A percentile compares a stretch with the other conserved stretches of the same genome.
phyloP scores from a whole-genome alignment of 257 asterid species.

The Solanum bulbocastanum region DNA sequence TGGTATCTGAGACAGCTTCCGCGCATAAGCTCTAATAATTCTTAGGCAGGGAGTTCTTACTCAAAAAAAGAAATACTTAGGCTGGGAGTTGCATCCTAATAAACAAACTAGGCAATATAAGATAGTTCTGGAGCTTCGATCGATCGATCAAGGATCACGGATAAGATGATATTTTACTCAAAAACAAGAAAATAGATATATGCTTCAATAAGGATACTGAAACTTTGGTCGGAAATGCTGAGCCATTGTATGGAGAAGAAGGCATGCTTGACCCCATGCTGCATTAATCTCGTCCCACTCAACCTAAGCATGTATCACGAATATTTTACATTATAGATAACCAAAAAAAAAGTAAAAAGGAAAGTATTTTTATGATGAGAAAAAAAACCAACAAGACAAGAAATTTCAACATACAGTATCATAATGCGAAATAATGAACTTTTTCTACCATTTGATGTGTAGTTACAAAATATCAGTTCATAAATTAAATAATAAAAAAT shows the following conservation, averaged over 20 bases:
- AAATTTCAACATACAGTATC: not conserved
- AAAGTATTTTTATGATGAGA: not conserved
- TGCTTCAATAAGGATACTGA: conserved; percentile 48
- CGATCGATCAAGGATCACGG: not conserved
- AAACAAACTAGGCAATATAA: not conserved
- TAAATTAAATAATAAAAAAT: not conserved
- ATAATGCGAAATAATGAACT: not conserved
- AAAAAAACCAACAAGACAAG: not conserved
- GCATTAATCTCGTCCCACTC: conserved; percentile 99
- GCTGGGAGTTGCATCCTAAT: not conserved
- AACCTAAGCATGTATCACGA: conserved; percentile 37
- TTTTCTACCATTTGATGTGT: not conserved
- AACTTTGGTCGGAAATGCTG: conserved; percentile 91
- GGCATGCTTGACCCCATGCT: conserved; percentile 99
- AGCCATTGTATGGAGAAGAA: conserved; percentile 98
- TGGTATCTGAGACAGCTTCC: not conserved
- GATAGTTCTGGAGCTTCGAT: not conserved
- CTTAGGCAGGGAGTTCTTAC: not conserved
- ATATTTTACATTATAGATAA: not conserved
- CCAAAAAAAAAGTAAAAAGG: not conserved
- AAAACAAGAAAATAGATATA: not conserved
- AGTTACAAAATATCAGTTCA: not conserved
- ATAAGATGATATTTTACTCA: not conserved
- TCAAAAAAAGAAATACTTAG: not conserved
- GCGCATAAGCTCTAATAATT: not conserved